Percentiles rank a stretch among this genome's conserved stretches.
These are phyloP conservation scores for Pichia sp. DNA, from an alignment of 1,139 yeast genomes.

Conservation along the genomic window DNA sequence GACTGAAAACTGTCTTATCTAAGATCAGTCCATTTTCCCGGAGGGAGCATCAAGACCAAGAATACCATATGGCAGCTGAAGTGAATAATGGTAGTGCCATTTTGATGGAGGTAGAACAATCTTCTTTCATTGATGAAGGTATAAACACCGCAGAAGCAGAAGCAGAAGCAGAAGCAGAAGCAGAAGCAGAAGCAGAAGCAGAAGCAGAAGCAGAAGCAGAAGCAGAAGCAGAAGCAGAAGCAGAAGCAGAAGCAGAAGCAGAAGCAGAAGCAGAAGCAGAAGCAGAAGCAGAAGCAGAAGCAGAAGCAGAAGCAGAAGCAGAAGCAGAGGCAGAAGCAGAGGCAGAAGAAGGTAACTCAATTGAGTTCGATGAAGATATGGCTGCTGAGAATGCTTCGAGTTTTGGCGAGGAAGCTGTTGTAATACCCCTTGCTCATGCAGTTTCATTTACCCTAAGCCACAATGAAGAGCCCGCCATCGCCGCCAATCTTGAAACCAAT, in stretches of 20 bases:
- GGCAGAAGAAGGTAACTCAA: not conserved
- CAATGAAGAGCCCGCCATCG: too few species aligned
- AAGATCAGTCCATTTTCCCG: not conserved
- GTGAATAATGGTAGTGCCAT: not conserved
- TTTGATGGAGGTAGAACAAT: not conserved
- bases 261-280: not conserved
- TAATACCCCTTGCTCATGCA: too few species aligned
- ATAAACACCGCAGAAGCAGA: not conserved
- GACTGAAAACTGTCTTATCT: not conserved
- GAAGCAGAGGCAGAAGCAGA: not conserved
- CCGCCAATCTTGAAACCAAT: too few species aligned
- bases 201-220: not conserved
- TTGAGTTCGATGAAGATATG: not conserved
- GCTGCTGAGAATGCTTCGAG: slow-evolving; percentile 1
- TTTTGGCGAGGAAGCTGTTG: not conserved
- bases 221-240: slow-evolving; percentile 2
- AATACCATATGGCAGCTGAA: not conserved
- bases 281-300: slow-evolving; percentile 1
- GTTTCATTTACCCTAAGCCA: too few species aligned
- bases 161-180: not conserved
- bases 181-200: not conserved
- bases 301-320: not conserved
- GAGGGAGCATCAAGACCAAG: too few species aligned
- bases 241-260: slow-evolving; percentile 1
- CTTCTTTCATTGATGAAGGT: not conserved